Conservation (phyloP, 495 filamentous ascomycete genomes). For the Podospora australis region DNA sequence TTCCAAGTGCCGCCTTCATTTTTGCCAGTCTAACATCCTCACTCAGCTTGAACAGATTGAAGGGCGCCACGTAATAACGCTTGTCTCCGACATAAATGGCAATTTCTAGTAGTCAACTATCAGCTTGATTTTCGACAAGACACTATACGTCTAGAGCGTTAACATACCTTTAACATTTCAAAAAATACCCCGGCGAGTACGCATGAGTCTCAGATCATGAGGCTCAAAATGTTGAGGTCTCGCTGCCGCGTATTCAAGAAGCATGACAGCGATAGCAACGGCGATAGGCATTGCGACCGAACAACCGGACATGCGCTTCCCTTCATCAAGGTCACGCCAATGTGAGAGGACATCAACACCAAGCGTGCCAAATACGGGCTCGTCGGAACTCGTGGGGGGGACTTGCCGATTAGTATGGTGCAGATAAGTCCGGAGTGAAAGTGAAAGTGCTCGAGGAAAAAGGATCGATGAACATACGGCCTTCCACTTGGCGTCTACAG, state of each 20-base stretch:
- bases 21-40: neutral
- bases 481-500: too few relatives aligned
- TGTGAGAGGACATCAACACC: constrained; percentile 10
- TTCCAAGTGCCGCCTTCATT: neutral
- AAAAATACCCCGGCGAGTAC: neutral
- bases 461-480: too few relatives aligned
- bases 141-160: neutral
- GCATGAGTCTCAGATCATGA: neutral
- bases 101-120: neutral
- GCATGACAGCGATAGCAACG: neutral
- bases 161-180: neutral
- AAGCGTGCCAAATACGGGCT: constrained; percentile 7
- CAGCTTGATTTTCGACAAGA: neutral
- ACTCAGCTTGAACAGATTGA: neutral
- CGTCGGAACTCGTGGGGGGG: constrained; percentile 3
- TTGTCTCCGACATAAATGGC: neutral
- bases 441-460: too few relatives aligned
- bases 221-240: neutral
- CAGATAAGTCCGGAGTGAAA: too few relatives aligned
- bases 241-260: neutral
- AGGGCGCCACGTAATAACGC: constrained; percentile 3
- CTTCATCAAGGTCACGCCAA: neutral
- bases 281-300: neutral
- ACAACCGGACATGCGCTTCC: neutral
- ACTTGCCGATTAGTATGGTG: too few relatives aligned